Base-by-base conservation (phyloP, 768 basidiomycete genomes). In the Auriculariales sp. region DNA sequence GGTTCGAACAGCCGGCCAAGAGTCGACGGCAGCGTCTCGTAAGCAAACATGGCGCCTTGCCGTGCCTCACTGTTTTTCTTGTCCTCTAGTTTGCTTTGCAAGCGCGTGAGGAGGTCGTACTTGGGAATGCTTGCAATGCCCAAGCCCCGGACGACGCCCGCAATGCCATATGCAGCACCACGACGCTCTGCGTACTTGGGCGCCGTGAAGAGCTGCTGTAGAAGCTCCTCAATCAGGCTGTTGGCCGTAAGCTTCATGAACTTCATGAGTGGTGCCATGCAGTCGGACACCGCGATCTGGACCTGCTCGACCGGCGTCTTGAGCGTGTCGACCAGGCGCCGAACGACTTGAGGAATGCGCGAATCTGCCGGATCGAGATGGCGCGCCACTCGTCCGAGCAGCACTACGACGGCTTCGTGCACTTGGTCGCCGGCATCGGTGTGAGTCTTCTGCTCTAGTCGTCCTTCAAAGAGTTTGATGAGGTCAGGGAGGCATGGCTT, bases 151-250 rank as follows among this genome's bases (percentile, higher is more conserved):
- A 97, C 73, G 35, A 89, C 77, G 25, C 95, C 95, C 2, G 94
- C 91, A 17, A 99, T 67, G 34, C 94, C 95, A 62, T 97, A 98
- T 1, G 94, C 93, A 1, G 94, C 93, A 28, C 95, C 95, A n/a
- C 94, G 78, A n/a, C 95, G 78, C 47, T 78, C 74, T 9, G 89
- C 94, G 59, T 99, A 98, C 62, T 92, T 97, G 6, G 78, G 69
- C 3, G 79, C 81, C 46, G 78, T 72, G 52, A 86, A 79, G 15
- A 97, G 71, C 29, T 90, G 82, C 10, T 78, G 71, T 56, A 92
- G 75, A 3, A 99, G 71, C 49, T 71, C 68, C 46, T 89, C 85
- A 39, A 91, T 74, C n/a, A 99, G 69, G 19, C 64, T 61, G 2
- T 73, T 67, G 14, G 82, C 71, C 24, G 73, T 73, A 6, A 74